Percentiles rank a stretch among this genome's conserved stretches.
phyloP scores from a whole-genome alignment of 495 filamentous ascomycete species.

The Penicillium argentinense region DNA sequence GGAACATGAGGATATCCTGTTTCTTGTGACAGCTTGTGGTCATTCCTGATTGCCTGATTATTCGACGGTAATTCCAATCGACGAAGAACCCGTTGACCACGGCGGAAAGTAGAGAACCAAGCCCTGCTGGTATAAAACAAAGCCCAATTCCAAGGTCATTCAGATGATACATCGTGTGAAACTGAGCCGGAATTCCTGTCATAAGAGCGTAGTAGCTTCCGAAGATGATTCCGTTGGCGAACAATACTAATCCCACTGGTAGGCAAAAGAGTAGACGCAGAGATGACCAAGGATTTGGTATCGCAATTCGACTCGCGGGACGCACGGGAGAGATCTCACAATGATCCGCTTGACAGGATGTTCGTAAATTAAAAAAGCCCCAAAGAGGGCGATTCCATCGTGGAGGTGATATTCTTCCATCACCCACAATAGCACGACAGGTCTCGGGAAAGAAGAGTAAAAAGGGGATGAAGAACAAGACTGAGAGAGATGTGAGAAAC shows the following conservation, averaged over 20 bases:
- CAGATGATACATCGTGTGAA: conserved; percentile 27
- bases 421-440: conserved; percentile 40
- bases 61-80: conserved; percentile 49
- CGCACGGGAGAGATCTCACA: no score
- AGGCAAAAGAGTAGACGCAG: conserved; percentile 53
- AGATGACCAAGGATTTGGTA: conserved; percentile 29
- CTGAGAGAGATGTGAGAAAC: conserved; percentile 63
- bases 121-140: conserved; percentile 34
- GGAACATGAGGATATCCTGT: conserved; percentile 36
- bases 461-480: conserved; percentile 31
- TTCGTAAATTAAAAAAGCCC: conserved; percentile 39
- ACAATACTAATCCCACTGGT: conserved; percentile 53
- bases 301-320: conserved; percentile 26
- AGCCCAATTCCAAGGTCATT: conserved; percentile 38
- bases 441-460: conserved; percentile 45
- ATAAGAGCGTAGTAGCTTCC: conserved; percentile 39
- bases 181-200: conserved; percentile 31
- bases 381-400: conserved; percentile 25
- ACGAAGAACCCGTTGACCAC: conserved; percentile 72
- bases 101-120: conserved; percentile 68
- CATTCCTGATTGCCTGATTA: conserved; percentile 25
- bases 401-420: conserved; percentile 29
- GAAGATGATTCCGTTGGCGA: conserved; percentile 40
- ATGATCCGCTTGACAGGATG: no score
- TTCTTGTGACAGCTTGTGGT: conserved; percentile 41